phyloP scores from a whole-genome alignment of 192 early-diverging fungal species.

The Spizellomyces sp. region DNA sequence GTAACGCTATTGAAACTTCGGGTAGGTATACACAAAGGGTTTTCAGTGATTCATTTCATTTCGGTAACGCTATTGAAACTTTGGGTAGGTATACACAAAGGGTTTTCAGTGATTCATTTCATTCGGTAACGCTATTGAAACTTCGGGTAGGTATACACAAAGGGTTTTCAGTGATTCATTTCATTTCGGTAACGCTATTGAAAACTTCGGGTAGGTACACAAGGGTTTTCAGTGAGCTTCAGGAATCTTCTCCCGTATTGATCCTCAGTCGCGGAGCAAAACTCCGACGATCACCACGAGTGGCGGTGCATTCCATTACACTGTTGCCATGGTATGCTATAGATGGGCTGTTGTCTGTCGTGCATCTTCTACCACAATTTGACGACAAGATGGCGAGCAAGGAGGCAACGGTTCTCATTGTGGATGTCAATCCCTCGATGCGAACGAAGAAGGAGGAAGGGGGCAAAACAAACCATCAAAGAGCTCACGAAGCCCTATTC shows the following conservation, averaged over 20 bases:
- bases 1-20: no score
- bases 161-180: no score
- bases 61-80: no score
- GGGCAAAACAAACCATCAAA: conserved; percentile 31
- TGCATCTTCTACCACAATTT: background rate
- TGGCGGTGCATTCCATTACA: background rate
- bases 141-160: no score
- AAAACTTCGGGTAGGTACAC: background rate
- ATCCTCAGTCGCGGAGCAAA: background rate
- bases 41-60: background rate
- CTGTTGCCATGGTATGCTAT: background rate
- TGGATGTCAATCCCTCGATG: conserved; percentile 57
- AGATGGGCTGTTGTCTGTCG: background rate
- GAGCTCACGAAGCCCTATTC: conserved; percentile 27
- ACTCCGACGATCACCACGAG: background rate
- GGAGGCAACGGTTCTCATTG: conserved; percentile 50
- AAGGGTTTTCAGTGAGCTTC: background rate
- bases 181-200: no score
- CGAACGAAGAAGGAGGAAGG: conserved; percentile 25
- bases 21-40: no score
- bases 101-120: no score
- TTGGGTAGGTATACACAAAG: no score
- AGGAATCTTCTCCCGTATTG: background rate
- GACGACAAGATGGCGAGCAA: conserved; percentile 47
- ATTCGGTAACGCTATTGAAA: no score